Conservation (phyloP, 352 stramenopile genomes). For the Pythium scleroteichum region DNA sequence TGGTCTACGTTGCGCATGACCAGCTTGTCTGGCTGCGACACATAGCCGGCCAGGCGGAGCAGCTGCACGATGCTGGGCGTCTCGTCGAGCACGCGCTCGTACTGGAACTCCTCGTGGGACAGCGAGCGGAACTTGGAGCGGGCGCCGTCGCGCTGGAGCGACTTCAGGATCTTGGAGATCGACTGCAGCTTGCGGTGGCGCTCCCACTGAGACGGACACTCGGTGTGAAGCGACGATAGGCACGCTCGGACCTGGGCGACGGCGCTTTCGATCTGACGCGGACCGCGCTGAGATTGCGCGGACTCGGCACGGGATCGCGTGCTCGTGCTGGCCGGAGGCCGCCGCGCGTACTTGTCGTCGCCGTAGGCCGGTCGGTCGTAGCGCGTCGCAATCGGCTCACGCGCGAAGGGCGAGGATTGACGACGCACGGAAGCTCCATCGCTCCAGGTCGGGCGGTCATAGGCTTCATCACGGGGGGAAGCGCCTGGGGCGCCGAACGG, state of each 20-base stretch:
- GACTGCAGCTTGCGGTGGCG: slow-evolving; percentile 63
- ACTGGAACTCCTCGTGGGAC: slow-evolving; percentile 71
- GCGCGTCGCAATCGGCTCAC: slow-evolving; percentile 6
- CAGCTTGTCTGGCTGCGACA: slow-evolving; percentile 70
- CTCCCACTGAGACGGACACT: slow-evolving; percentile 67
- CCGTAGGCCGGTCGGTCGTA: slow-evolving; percentile 18
- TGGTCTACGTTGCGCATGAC: slow-evolving; percentile 73
- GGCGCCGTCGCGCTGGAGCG: slow-evolving; percentile 60
- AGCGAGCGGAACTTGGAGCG: slow-evolving; percentile 69
- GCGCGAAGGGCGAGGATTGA: slow-evolving; percentile 12
- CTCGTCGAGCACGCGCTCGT: slow-evolving; percentile 61
- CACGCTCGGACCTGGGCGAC: slow-evolving; percentile 53
- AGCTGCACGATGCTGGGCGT: slow-evolving; percentile 78
- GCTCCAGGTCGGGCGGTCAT: slow-evolving; percentile 54
- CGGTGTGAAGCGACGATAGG: slow-evolving; percentile 54
- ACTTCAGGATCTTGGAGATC: slow-evolving; percentile 71
- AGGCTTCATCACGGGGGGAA: slow-evolving; percentile 26
- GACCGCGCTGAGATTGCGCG: background rate
- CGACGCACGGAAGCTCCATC: slow-evolving; percentile 43
- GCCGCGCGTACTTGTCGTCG: slow-evolving; percentile 20
- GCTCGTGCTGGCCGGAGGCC: slow-evolving; percentile 12
- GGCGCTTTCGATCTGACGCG: slow-evolving; percentile 33
- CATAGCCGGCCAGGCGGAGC: slow-evolving; percentile 74
- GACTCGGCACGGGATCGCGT: slow-evolving; percentile 20
- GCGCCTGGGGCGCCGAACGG: slow-evolving; percentile 35